Evolutionary conservation across 1,139 yeast species (phyloP).

Genomic region (Geotrichum restrictum): DNA sequence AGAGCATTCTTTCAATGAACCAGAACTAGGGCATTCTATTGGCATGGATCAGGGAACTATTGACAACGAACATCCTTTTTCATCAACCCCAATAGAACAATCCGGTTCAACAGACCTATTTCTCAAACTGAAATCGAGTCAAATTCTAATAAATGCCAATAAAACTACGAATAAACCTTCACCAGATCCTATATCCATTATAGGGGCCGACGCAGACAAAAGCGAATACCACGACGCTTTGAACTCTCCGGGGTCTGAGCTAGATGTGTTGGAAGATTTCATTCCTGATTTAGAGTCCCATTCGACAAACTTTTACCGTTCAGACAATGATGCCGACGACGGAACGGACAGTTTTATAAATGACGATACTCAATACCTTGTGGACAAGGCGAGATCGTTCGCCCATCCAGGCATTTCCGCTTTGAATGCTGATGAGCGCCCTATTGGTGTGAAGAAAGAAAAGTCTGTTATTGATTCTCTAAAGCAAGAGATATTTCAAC

Average conservation of each 20-base stretch:
- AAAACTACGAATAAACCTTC: not conserved
- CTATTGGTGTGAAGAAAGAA: slow-evolving; percentile 18
- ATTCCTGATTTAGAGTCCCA: slow-evolving; percentile 5
- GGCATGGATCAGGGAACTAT: not conserved
- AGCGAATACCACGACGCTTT: slow-evolving; percentile 6
- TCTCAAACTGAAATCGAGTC: not conserved
- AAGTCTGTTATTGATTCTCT: slow-evolving; percentile 20
- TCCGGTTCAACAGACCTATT: slow-evolving; percentile 1
- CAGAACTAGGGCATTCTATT: not conserved
- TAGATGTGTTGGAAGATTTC: slow-evolving; percentile 15
- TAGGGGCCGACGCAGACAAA: not conserved
- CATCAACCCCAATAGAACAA: not conserved
- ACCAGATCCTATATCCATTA: not conserved
- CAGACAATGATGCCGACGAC: not conserved
- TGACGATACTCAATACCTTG: slow-evolving; percentile 8
- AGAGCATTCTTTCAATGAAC: not conserved
- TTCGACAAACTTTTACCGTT: not conserved
- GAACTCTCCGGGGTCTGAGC: slow-evolving; percentile 13
- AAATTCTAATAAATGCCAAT: not conserved
- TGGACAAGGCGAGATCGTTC: slow-evolving; percentile 7
- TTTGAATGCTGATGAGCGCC: not conserved
- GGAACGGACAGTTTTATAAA: not conserved
- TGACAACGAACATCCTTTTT: not conserved
- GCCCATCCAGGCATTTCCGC: not conserved
- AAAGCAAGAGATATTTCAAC: slow-evolving; percentile 25